A percentile compares a stretch with the other conserved stretches of the same genome.
These are phyloP conservation scores for Lavandula angustifolia DNA, from an alignment of 257 asterid species.

Conservation along the genomic window DNA sequence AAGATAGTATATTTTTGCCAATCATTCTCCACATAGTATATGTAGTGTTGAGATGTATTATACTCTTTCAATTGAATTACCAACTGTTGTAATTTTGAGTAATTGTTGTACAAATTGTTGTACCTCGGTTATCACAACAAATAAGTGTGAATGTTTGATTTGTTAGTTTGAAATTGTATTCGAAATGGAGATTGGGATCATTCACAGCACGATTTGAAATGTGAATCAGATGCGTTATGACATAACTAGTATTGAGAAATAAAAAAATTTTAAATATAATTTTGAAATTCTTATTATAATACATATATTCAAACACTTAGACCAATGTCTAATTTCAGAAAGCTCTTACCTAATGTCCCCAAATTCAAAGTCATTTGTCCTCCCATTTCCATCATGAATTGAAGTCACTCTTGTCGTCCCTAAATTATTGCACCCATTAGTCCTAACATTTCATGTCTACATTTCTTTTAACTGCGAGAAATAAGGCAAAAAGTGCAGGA, in stretches of 20 bases:
- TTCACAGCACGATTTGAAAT: too few species aligned
- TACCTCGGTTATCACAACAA: background rate
- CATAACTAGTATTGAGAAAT: too few species aligned
- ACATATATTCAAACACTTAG: too few species aligned
- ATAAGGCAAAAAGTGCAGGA: constrained; percentile 32
- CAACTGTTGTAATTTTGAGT: constrained; percentile 43
- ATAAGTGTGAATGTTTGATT: too few species aligned
- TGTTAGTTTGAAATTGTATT: too few species aligned
- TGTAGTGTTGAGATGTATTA: constrained; percentile 44
- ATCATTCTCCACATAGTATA: constrained; percentile 41
- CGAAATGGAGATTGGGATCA: too few species aligned
- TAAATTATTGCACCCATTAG: constrained; percentile 6
- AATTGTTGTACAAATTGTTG: background rate
- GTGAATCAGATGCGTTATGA: too few species aligned
- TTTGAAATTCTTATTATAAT: too few species aligned
- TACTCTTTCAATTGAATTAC: constrained; percentile 24
- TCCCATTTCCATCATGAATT: background rate
- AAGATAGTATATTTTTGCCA: constrained; percentile 31
- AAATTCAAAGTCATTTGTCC: constrained; percentile 5
- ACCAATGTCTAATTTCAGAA: too few species aligned
- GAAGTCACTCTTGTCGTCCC: background rate
- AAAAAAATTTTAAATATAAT: too few species aligned
- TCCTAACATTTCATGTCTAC: background rate
- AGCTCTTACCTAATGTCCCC: too few species aligned
- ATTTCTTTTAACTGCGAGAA: constrained; percentile 17